These are phyloP conservation scores for Malassezia dermatis DNA, from an alignment of 1,284 basidiomycete genomes.

Conservation along the genomic window DNA sequence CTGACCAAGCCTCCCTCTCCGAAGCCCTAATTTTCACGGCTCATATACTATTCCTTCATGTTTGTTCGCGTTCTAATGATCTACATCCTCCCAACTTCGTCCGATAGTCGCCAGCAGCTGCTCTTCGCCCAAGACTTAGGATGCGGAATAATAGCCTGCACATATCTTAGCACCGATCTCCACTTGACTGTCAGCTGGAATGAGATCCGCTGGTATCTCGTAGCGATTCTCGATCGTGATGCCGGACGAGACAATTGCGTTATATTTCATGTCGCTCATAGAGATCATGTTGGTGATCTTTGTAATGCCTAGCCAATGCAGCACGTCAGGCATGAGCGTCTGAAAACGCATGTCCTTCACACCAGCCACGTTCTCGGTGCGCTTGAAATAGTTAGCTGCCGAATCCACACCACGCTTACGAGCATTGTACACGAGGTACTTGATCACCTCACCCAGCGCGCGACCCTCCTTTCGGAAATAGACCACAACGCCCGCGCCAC, in stretches of 20 bases:
- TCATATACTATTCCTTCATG: slow-evolving; percentile 59
- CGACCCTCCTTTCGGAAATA: slow-evolving; percentile 92
- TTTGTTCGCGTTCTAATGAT: slow-evolving; percentile 54
- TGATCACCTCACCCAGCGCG: slow-evolving; percentile 69
- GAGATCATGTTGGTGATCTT: slow-evolving; percentile 52
- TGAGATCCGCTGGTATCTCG: slow-evolving; percentile 38
- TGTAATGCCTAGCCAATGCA: slow-evolving; percentile 50
- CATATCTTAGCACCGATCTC: slow-evolving; percentile 57
- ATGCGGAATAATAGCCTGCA: slow-evolving; percentile 53
- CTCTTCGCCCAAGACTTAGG: not conserved
- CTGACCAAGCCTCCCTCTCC: not conserved
- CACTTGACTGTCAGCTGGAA: slow-evolving; percentile 31
- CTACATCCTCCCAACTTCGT: not conserved
- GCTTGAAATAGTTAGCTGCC: slow-evolving; percentile 85
- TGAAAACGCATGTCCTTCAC: slow-evolving; percentile 54
- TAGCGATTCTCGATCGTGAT: slow-evolving; percentile 61
- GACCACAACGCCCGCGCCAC: slow-evolving; percentile 67
- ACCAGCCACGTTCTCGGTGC: slow-evolving; percentile 82
- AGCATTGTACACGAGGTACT: slow-evolving; percentile 67
- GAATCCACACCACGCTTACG: slow-evolving; percentile 86
- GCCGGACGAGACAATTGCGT: slow-evolving; percentile 66
- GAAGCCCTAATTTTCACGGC: not conserved
- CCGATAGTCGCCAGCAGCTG: not conserved
- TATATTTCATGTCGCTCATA: slow-evolving; percentile 93
- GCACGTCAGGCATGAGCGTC: slow-evolving; percentile 85